Conservation (phyloP, 1,284 basidiomycete species). For the Ceratobasidium sp. region DNA sequence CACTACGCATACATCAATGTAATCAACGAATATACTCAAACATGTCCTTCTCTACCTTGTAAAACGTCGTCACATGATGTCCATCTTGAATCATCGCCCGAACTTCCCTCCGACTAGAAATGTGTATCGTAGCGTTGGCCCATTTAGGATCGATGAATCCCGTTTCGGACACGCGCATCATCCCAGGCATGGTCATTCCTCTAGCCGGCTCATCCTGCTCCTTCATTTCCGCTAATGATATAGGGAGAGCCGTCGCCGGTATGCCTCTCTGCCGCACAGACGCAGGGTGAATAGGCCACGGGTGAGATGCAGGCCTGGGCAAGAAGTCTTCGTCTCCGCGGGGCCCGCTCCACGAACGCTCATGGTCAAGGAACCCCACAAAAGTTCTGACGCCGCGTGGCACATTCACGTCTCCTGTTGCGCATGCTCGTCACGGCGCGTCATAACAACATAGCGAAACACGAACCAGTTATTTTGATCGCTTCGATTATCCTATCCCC, state of each 20-base stretch:
- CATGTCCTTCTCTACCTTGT: conserved; percentile 30
- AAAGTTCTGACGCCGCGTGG: conserved; percentile 31
- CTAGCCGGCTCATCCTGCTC: conserved; percentile 14
- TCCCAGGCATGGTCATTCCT: conserved; percentile 32
- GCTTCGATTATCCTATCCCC: conserved; percentile 31
- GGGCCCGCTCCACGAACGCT: conserved; percentile 9
- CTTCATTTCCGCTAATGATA: conserved; percentile 15
- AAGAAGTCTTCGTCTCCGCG: conserved; percentile 15
- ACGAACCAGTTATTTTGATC: conserved; percentile 38
- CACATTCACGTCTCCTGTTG: conserved; percentile 27
- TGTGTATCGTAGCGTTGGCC: conserved; percentile 31
- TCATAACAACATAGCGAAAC: not conserved
- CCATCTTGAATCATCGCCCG: conserved; percentile 21
- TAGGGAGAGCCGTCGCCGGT: conserved; percentile 9
- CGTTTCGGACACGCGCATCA: conserved; percentile 32
- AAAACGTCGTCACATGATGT: conserved; percentile 33
- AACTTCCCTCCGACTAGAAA: conserved; percentile 22
- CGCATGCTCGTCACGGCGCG: not conserved
- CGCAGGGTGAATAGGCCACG: conserved; percentile 25
- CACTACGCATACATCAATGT: conserved; percentile 4
- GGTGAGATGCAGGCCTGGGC: conserved; percentile 17
- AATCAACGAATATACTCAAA: conserved; percentile 11
- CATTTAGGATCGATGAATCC: conserved; percentile 37
- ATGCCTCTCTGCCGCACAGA: not conserved
- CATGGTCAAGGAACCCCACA: conserved; percentile 29